These are phyloP conservation scores for Aegilops umbellulata DNA, from an alignment of 176 grass and related monocot genomes.

Conservation along the genomic window DNA sequence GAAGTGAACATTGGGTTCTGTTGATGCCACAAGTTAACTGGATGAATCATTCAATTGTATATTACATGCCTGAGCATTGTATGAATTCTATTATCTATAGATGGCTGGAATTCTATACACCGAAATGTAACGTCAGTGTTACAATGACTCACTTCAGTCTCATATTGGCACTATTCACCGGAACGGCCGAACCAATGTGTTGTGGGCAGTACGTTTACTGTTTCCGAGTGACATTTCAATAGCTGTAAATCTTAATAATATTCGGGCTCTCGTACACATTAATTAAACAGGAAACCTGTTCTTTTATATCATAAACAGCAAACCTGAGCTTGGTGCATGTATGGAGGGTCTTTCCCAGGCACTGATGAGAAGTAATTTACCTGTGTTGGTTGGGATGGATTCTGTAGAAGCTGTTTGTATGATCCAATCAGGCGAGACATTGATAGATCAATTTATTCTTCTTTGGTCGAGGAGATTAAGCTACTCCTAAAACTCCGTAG, in stretches of 20 bases:
- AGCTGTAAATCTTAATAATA: slow-evolving; percentile 16
- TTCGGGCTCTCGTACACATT: neutral
- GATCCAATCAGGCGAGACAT: too few species aligned
- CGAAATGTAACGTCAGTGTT: neutral
- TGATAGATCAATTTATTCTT: too few species aligned
- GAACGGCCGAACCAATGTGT: neutral
- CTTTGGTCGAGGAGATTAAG: too few species aligned
- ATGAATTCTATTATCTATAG: neutral
- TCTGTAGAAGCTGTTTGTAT: too few species aligned
- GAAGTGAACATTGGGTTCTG: slow-evolving; percentile 9
- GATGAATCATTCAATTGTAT: slow-evolving; percentile 33
- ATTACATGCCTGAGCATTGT: slow-evolving; percentile 29
- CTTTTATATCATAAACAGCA: too few species aligned
- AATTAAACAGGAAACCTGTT: neutral
- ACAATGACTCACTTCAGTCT: neutral
- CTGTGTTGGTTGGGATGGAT: too few species aligned
- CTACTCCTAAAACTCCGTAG: too few species aligned
- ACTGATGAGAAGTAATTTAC: too few species aligned
- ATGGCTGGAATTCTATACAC: neutral
- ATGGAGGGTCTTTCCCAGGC: too few species aligned
- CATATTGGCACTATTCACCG: neutral
- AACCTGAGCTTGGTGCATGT: too few species aligned
- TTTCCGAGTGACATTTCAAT: neutral
- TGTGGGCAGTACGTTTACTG: neutral
- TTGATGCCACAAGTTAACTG: slow-evolving; percentile 20